phyloP scores from a whole-genome alignment of 805 yeast genomes.

The Lipomyces chichibuensis region DNA sequence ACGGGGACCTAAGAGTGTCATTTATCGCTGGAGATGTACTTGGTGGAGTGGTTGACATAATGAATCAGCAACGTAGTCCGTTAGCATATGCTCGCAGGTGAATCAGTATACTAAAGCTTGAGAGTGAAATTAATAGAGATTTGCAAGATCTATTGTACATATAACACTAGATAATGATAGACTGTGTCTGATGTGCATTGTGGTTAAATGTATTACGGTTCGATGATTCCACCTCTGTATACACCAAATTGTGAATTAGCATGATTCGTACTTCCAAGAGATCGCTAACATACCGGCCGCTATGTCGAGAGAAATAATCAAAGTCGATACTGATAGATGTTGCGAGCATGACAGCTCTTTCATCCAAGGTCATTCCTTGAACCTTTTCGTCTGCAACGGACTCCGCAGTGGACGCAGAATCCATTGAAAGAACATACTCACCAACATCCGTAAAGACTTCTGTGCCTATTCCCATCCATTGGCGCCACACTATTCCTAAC shows the following conservation, averaged over 20 bases:
- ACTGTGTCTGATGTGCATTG: not conserved
- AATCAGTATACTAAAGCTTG: not conserved
- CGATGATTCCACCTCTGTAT: constrained; percentile 2
- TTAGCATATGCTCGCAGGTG: not conserved
- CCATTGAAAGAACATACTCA: constrained; percentile 84
- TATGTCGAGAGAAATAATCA: constrained; percentile 85
- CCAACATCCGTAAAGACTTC: constrained; percentile 95
- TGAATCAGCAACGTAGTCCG: constrained; percentile 1
- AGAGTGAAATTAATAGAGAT: not conserved
- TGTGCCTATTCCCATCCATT: constrained; percentile 93
- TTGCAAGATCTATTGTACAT: not conserved
- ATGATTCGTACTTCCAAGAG: not conserved
- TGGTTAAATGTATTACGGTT: not conserved
- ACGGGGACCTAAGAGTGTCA: constrained; percentile 29
- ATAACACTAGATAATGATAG: not conserved
- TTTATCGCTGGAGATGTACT: constrained; percentile 32
- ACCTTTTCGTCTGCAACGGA: constrained; percentile 44
- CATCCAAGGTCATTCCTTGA: constrained; percentile 63
- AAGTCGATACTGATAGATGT: constrained; percentile 92
- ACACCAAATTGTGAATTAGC: constrained; percentile 16
- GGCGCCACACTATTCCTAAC: constrained; percentile 80
- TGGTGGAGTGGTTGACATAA: constrained; percentile 20
- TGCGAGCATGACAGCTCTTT: constrained; percentile 83
- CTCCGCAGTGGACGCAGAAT: constrained; percentile 56
- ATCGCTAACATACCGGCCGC: constrained; percentile 19